Evolutionary conservation across 495 filamentous ascomycete genomes (phyloP), one percentile per base, ranked within the genome.

Genomic region (Aspergillus cavernicola): DNA sequence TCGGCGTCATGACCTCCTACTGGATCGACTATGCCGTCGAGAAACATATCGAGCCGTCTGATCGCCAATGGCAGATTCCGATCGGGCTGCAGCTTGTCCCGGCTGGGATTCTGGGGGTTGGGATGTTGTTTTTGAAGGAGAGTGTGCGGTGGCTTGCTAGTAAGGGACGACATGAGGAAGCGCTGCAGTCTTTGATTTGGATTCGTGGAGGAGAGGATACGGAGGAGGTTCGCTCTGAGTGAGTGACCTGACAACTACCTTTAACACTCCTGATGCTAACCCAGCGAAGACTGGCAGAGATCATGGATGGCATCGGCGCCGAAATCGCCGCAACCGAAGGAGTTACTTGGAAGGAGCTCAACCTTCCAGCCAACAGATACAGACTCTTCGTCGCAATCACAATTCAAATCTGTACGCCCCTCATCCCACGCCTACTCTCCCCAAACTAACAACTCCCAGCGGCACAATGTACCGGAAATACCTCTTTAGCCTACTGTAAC

Each of bases 11-110:
- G 56, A 59, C 69, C 19, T 74, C 71, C n/a, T 80, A 79, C 50
- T 81, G 76, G 71, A 63, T 81, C 22, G 71, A 79, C 45, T 80
- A 80, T 55, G 74, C 67, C 7, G 77, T 81, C 2, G 49, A 64
- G 28, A 58, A 70, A 39, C 59, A 71, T 6, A 44, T 67, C 5
- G 64, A 63, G 0, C 57, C 56, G 40, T 63, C 66, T 4, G 67
- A 66, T 1, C 61, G 58, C 37, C 73, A 82, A 59, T 83, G 78
- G 80, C 75, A 78, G 59, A 80, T 82, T 22, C 76, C 77, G 0
- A 62, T 83, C 33, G 76, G 74, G 6, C 57, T 81, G 23, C 80
- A 83, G 38, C 58, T 81, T 43, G 67, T 74, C 7, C 75, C 79
- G 0, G 71, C 72, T 1, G 67, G 63, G 9, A 56, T 81, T 8